Conservation (phyloP, 2,329 filamentous ascomycete genomes). For the Tolypocladium endophyticum region DNA sequence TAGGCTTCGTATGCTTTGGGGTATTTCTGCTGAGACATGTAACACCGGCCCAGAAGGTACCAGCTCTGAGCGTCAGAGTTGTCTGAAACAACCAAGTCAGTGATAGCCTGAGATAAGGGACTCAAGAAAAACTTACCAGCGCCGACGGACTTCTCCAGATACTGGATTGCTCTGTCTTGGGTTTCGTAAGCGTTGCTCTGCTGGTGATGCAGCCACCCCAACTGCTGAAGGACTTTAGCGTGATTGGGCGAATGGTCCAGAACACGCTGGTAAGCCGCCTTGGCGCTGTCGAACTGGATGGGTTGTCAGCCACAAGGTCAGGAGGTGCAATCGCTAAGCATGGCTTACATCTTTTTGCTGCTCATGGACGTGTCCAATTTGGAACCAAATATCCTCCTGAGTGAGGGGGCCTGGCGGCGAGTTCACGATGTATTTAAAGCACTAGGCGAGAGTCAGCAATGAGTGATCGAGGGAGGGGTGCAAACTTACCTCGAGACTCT, state of each 20-base stretch:
- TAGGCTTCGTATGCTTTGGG: slow-evolving; percentile 98
- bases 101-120: background rate
- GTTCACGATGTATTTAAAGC: slow-evolving; percentile 95
- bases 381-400: slow-evolving; percentile 99
- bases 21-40: slow-evolving; percentile 99
- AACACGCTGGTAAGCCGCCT: slow-evolving; percentile 84
- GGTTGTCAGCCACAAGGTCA: slow-evolving; percentile 22
- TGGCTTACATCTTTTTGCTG: slow-evolving; percentile 90
- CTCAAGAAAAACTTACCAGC: slow-evolving; percentile 56
- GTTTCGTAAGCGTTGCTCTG: slow-evolving; percentile 85
- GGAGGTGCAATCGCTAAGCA: background rate
- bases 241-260: slow-evolving; percentile 92
- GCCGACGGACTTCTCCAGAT: slow-evolving; percentile 89
- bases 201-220: slow-evolving; percentile 96
- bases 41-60: slow-evolving; percentile 95
- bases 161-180: slow-evolving; percentile 94
- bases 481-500: slow-evolving; percentile 73
- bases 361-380: slow-evolving; percentile 97
- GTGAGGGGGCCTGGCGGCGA: slow-evolving; percentile 87
- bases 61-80: slow-evolving; percentile 95
- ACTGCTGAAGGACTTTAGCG: slow-evolving; percentile 93
- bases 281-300: slow-evolving; percentile 80
- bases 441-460: slow-evolving; percentile 39
- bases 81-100: slow-evolving; percentile 43
- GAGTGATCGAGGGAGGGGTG: background rate